A percentile compares a stretch with the other conserved stretches of the same genome.
Evolutionary conservation across 768 basidiomycete genomes (phyloP).

Genomic region (Infundibulicybe gibba): DNA sequence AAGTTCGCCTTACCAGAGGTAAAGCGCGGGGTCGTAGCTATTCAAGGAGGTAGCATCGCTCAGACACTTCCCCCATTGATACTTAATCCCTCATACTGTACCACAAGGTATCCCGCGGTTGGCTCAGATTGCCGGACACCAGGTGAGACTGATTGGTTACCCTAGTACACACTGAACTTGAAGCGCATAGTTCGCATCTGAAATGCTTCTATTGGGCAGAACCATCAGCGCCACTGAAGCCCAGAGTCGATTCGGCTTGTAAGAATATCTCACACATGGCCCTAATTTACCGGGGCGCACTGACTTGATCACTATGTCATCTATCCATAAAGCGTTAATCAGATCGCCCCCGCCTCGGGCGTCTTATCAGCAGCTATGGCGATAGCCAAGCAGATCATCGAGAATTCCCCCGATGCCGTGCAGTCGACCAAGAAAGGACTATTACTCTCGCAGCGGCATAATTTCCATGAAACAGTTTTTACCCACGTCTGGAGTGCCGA

Average conservation of each 20-base stretch:
- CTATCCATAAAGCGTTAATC: conserved; percentile 55
- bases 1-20: conserved; percentile 78
- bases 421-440: conserved; percentile 74
- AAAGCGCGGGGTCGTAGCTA: conserved; percentile 70
- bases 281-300: no score
- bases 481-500: conserved; percentile 42
- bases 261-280: conserved; percentile 24
- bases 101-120: conserved; percentile 64
- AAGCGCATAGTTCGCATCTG: conserved; percentile 55
- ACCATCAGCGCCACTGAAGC: conserved; percentile 68
- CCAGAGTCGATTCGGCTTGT: conserved; percentile 72
- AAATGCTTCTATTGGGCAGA: conserved; percentile 72
- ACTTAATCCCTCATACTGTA: no score
- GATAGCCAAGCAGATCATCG: conserved; percentile 53
- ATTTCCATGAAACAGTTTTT: conserved; percentile 45
- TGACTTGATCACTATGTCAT: conserved; percentile 2
- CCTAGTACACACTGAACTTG: not conserved
- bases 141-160: conserved; percentile 39
- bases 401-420: conserved; percentile 77
- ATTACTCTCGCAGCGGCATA: conserved; percentile 48
- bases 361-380: conserved; percentile 61
- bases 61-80: no score
- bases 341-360: conserved; percentile 51
- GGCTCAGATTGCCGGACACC: conserved; percentile 64
- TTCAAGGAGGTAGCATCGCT: conserved; percentile 53